A percentile compares a stretch with the other conserved stretches of the same genome.
phyloP scores from a whole-genome alignment of 345 rosid species.

The Hypericum androsaemum region DNA sequence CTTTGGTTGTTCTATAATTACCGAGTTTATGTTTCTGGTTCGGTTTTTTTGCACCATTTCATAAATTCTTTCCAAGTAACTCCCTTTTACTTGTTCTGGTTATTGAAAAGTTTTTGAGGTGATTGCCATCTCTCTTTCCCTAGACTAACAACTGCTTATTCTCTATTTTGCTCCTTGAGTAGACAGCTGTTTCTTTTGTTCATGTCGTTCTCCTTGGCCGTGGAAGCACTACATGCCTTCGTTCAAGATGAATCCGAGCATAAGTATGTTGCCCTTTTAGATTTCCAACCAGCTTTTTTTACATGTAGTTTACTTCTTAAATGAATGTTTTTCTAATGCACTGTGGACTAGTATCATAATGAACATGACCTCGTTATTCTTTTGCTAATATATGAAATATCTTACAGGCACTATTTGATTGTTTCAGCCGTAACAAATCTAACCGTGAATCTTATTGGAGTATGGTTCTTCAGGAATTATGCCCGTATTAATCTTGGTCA shows the following conservation, averaged over 20 bases:
- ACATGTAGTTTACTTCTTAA: no score
- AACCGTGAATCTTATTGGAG: constrained; percentile 85
- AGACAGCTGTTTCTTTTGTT: constrained; percentile 99
- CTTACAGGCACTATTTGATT: constrained; percentile 87
- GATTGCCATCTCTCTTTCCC: background rate
- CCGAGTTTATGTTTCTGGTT: background rate
- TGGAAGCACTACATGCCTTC: constrained; percentile 99
- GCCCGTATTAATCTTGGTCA: constrained; percentile 86
- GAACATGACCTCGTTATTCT: background rate
- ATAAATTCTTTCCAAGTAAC: no score
- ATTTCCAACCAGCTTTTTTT: background rate
- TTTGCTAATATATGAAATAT: constrained; percentile 5
- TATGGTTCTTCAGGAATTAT: constrained; percentile 95
- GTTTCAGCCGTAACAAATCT: constrained; percentile 94
- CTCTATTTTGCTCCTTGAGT: constrained; percentile 56
- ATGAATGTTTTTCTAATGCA: no score
- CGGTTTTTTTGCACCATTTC: background rate
- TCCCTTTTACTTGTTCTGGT: background rate
- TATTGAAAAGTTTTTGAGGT: background rate
- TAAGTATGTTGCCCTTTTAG: constrained; percentile 49
- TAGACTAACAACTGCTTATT: constrained; percentile 36
- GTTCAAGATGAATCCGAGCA: constrained; percentile 97
- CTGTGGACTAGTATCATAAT: background rate
- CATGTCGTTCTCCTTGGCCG: constrained; percentile 96
- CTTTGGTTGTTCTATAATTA: no score